Base-by-base conservation (phyloP, 495 filamentous ascomycete genomes). In the Aspergillus campestris region DNA sequence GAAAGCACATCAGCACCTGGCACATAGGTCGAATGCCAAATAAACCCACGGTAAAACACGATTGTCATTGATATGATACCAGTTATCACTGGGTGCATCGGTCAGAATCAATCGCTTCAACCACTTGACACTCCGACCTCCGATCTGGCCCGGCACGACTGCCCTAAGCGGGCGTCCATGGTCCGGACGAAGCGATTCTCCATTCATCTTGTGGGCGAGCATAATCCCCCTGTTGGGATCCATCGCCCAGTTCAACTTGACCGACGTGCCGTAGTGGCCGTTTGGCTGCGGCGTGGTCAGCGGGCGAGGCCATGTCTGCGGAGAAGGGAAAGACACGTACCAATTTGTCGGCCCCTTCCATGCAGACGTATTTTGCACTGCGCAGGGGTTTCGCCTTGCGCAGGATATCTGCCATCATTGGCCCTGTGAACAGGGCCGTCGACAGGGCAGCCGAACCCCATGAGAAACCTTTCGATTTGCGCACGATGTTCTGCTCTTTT, bases 51-150 rank as follows among this genome's bases (percentile, higher is more conserved):
- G 91, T 38, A 97, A 64, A 7, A 96, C 90, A 37, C 91, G 71
- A 52, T 97, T 97, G 57, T 97, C 91, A 56, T 94, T 87, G 44
- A 94, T 87, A 61, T 97, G 91, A 52, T 96, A 97, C 89, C 90
- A 95, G 52, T 94, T 95, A 40, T 91, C 84, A 56, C 88, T 94
- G 0, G 91, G 91, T 4, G 64, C 62, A 6, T 79, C 75, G 0
- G 89, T 92, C 38, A 96, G 55, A 29, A 90, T 84, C 40, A 97
- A 74, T 34, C 74, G 82, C 70, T 86, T 94, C 49, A 97, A 56
- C 91, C 91, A 97, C 63, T 97, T 97, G 27, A 97, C 90, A 62
- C 89, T 95, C 38, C 91, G 74, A 6, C 90, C 91, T 34, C 91
- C 91, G 49, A 97, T 96, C 64, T 95, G 89, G 4, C 91, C 89